Evolutionary conservation across 2,329 filamentous ascomycete genomes (phyloP).

Genomic region (Akanthomyces dipterigenus): DNA sequence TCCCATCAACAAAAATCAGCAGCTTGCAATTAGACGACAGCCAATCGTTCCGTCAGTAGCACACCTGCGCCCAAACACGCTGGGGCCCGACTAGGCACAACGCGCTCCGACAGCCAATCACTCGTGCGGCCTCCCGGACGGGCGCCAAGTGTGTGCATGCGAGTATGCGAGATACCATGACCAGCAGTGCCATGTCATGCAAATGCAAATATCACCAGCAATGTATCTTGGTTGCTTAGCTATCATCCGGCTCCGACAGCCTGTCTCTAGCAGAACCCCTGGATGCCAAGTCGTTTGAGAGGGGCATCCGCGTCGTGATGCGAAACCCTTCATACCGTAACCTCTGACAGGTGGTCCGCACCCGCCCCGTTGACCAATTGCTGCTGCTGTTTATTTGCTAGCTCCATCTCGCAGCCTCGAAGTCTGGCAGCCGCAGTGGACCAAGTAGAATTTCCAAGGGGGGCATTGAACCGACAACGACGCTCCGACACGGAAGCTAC

Average conservation of each 20-base stretch:
- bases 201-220: neutral
- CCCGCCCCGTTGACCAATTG: neutral
- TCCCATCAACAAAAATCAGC: neutral
- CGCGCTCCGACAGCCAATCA: neutral
- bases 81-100: neutral
- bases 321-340: neutral
- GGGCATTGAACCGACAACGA: neutral
- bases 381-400: neutral
- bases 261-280: neutral
- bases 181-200: no score
- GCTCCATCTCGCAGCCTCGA: no score
- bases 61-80: neutral
- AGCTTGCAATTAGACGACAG: neutral
- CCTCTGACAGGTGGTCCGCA: constrained; percentile 7
- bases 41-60: neutral
- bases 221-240: neutral
- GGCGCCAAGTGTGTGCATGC: neutral
- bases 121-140: neutral
- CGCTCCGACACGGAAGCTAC: neutral
- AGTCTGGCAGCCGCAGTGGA: no score
- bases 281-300: constrained; percentile 5
- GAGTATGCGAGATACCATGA: no score
- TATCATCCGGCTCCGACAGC: neutral
- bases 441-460: no score
- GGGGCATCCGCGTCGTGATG: neutral